Conservation (phyloP, 345 rosid genomes). For the Rubroshorea leprosula region DNA sequence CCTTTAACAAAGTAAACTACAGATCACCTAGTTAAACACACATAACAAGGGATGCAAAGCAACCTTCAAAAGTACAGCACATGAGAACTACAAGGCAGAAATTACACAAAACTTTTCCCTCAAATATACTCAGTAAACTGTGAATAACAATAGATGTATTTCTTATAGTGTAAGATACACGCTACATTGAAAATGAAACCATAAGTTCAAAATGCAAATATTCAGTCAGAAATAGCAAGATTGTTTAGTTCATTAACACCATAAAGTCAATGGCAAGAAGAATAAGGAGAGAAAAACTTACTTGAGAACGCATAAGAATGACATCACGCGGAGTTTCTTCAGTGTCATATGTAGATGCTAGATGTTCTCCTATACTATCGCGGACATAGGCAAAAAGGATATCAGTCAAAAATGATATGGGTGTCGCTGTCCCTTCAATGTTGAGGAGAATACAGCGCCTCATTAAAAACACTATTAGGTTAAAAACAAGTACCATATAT, state of each 20-base stretch:
- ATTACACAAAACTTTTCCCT: too few species aligned
- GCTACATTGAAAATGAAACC: neutral
- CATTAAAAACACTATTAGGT: slow-evolving; percentile 3
- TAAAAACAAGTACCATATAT: slow-evolving; percentile 1
- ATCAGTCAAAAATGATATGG: slow-evolving; percentile 48
- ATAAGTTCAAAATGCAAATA: neutral
- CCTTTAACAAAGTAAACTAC: too few species aligned
- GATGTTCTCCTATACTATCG: slow-evolving; percentile 45
- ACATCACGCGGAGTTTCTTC: slow-evolving; percentile 47
- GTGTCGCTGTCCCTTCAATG: slow-evolving; percentile 52
- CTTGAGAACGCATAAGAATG: slow-evolving; percentile 35
- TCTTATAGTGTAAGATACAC: neutral
- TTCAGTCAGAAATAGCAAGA: neutral
- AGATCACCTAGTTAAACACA: too few species aligned
- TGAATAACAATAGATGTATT: neutral
- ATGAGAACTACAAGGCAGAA: too few species aligned
- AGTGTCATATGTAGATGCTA: slow-evolving; percentile 40
- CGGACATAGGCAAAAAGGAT: slow-evolving; percentile 49
- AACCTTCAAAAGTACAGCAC: too few species aligned
- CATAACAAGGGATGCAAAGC: too few species aligned
- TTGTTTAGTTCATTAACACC: neutral
- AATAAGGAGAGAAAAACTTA: slow-evolving; percentile 19
- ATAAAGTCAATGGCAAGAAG: neutral
- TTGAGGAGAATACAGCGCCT: slow-evolving; percentile 49
- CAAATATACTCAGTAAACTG: too few species aligned